Evolutionary conservation across 768 basidiomycete genomes (phyloP).

Genomic region (Lactarius deliciosus): DNA sequence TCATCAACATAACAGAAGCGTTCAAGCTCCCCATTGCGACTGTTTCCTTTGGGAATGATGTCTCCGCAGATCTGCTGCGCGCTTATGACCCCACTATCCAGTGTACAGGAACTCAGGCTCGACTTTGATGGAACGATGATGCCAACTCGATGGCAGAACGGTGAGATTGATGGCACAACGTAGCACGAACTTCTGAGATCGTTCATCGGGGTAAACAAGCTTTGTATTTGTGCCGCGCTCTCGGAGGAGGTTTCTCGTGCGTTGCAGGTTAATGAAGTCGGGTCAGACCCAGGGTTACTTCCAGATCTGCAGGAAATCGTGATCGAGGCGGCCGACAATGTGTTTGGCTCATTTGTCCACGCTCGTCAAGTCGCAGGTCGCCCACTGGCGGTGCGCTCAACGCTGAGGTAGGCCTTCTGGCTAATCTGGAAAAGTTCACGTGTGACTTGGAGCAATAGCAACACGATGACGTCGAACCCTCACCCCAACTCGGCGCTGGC

Average conservation of each 20-base stretch:
- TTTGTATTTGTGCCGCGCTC: background rate
- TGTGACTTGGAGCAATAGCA: no score
- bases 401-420: no score
- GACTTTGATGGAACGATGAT: background rate
- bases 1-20: background rate
- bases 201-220: background rate
- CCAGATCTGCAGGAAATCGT: background rate
- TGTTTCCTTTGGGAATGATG: background rate
- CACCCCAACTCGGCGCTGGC: conserved; percentile 33
- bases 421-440: no score
- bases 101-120: background rate
- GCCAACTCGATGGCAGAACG: background rate
- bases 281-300: background rate
- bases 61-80: background rate
- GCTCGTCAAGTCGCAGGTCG: no score
- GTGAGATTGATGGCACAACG: background rate
- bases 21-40: background rate
- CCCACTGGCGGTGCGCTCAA: no score
- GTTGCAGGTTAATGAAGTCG: background rate
- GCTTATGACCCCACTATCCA: background rate
- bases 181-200: background rate
- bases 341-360: no score
- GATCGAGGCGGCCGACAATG: no score
- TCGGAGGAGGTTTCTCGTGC: background rate
- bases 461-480: conserved; percentile 51